Conservation (phyloP, 106 monocot genomes). For the Apostasia ramifera region DNA sequence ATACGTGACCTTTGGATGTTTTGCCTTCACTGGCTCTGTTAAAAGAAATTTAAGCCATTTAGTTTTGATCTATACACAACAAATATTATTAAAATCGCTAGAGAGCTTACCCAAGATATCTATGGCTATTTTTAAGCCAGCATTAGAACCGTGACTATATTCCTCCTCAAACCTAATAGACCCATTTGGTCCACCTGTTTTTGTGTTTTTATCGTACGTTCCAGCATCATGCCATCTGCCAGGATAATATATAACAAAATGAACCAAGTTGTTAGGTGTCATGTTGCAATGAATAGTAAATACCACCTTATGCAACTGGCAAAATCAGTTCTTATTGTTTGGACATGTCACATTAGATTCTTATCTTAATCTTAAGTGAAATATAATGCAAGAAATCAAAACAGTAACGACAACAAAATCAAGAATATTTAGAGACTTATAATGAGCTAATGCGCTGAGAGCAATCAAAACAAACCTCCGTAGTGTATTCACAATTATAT, state of each 20-base stretch:
- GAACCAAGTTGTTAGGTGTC: background rate
- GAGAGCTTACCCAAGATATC: constrained; percentile 31
- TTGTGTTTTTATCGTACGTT: constrained; percentile 46
- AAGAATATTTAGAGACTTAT: no score
- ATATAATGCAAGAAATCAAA: no score
- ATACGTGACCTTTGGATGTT: constrained; percentile 82
- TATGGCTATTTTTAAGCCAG: constrained; percentile 68
- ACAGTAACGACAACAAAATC: no score
- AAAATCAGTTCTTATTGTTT: no score
- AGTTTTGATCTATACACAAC: background rate
- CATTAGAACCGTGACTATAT: constrained; percentile 56
- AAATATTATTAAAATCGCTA: no score
- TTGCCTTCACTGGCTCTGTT: constrained; percentile 67
- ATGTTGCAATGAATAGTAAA: no score
- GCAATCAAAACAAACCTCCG: no score
- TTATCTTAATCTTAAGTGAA: no score
- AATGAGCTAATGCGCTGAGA: no score
- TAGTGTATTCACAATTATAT: no score
- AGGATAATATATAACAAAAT: constrained; percentile 3
- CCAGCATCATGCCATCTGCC: constrained; percentile 60
- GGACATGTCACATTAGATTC: no score
- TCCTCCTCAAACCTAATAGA: constrained; percentile 70
- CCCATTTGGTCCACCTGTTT: constrained; percentile 72
- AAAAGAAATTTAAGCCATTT: background rate
- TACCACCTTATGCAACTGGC: no score